These are phyloP conservation scores for Russula brevipes DNA, from an alignment of 768 basidiomycete genomes.

Conservation along the genomic window DNA sequence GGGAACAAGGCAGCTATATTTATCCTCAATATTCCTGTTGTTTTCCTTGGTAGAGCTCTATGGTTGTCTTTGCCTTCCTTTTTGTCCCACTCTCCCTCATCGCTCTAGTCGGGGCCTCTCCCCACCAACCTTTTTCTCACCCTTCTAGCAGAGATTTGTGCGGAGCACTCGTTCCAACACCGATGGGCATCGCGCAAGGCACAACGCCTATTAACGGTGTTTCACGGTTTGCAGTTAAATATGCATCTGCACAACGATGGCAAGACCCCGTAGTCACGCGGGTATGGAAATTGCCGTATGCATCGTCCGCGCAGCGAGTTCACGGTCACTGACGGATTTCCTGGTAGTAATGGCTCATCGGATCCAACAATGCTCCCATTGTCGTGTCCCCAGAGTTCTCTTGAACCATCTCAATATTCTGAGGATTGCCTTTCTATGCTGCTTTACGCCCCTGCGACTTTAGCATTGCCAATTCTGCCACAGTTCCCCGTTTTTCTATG, in stretches of 20 bases:
- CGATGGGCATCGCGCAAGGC: slow-evolving; percentile 54
- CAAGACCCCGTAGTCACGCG: slow-evolving; percentile 47
- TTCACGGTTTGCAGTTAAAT: slow-evolving; percentile 58
- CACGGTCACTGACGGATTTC: neutral
- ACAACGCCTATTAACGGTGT: slow-evolving; percentile 44
- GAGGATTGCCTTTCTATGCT: slow-evolving; percentile 85
- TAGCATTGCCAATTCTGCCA: slow-evolving; percentile 27
- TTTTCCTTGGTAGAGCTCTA: slow-evolving; percentile 24
- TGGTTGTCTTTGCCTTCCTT: slow-evolving; percentile 35
- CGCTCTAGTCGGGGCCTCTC: slow-evolving; percentile 33
- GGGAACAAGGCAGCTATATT: neutral
- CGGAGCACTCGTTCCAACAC: slow-evolving; percentile 38
- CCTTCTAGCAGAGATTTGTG: slow-evolving; percentile 38
- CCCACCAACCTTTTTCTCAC: slow-evolving; percentile 33
- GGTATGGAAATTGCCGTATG: slow-evolving; percentile 62
- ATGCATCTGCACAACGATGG: slow-evolving; percentile 62
- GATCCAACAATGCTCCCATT: slow-evolving; percentile 56
- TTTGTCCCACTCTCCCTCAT: slow-evolving; percentile 32
- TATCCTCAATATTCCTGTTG: slow-evolving; percentile 6
- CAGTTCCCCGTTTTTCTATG: slow-evolving; percentile 54
- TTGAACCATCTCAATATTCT: slow-evolving; percentile 44
- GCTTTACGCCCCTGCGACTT: slow-evolving; percentile 56
- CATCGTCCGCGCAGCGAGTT: slow-evolving; percentile 13
- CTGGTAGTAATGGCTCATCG: slow-evolving; percentile 44
- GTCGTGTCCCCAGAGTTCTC: slow-evolving; percentile 62